A percentile compares a stretch with the other conserved stretches of the same genome.
Conservation (phyloP, 768 basidiomycete genomes). For the Pleurotus ostreatus region DNA sequence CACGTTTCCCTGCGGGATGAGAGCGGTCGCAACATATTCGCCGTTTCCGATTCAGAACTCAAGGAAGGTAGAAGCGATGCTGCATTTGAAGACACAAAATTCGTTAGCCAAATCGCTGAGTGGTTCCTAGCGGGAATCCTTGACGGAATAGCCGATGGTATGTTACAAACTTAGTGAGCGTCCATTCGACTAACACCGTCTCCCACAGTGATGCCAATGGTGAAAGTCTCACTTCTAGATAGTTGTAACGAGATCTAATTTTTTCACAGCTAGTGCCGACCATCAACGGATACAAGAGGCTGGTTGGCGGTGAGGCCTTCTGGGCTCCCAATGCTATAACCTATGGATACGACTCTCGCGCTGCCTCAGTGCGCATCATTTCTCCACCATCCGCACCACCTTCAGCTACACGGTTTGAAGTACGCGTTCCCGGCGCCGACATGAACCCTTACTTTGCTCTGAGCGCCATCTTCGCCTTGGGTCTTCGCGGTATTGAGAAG, state of each 20-base stretch:
- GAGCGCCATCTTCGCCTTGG: slow-evolving; percentile 83
- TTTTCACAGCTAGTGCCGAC: slow-evolving; percentile 69
- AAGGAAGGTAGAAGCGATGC: slow-evolving; percentile 66
- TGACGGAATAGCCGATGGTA: slow-evolving; percentile 86
- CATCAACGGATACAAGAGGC: slow-evolving; percentile 95
- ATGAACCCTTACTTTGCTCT: slow-evolving; percentile 92
- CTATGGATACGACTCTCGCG: slow-evolving; percentile 94
- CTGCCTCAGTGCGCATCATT: slow-evolving; percentile 88
- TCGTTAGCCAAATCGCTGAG: slow-evolving; percentile 79
- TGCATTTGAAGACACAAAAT: slow-evolving; percentile 76
- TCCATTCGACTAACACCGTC: not conserved
- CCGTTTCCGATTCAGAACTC: slow-evolving; percentile 57
- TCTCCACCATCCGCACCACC: slow-evolving; percentile 84
- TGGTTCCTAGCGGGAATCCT: slow-evolving; percentile 93
- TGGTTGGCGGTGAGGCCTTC: slow-evolving; percentile 89
- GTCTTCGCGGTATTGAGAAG: slow-evolving; percentile 83
- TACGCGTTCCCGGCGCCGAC: slow-evolving; percentile 95
- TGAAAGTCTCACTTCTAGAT: slow-evolving; percentile 26
- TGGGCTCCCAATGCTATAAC: slow-evolving; percentile 94
- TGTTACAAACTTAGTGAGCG: slow-evolving; percentile 16
- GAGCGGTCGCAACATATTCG: slow-evolving; percentile 76
- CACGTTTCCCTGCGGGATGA: slow-evolving; percentile 82
- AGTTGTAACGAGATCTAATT: too few relatives aligned
- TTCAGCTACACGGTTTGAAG: slow-evolving; percentile 83
- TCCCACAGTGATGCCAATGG: slow-evolving; percentile 73